phyloP scores from a whole-genome alignment of 2,329 filamentous ascomycete species.

The Paramyrothecium sp. region DNA sequence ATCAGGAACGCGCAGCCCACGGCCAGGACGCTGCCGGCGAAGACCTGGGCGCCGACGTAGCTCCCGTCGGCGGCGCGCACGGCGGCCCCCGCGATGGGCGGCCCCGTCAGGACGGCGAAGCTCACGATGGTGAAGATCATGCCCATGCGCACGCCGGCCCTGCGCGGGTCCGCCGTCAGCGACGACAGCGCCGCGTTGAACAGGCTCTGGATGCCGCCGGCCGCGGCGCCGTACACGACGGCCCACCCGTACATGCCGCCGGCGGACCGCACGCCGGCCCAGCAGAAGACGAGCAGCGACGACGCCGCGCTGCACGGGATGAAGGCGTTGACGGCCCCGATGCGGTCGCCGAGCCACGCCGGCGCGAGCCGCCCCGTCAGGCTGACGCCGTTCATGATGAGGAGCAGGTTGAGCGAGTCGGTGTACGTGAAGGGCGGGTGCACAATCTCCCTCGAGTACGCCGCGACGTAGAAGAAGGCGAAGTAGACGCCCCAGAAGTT shows the following conservation, averaged over 20 bases:
- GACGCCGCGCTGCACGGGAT: slow-evolving; percentile 44
- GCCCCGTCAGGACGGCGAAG: slow-evolving; percentile 50
- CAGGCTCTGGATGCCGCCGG: slow-evolving; percentile 61
- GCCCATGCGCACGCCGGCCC: slow-evolving; percentile 54
- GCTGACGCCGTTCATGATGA: slow-evolving; percentile 65
- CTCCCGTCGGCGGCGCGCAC: slow-evolving; percentile 35
- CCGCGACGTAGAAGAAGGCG: slow-evolving; percentile 57
- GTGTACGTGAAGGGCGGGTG: slow-evolving; percentile 38
- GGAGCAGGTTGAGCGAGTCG: slow-evolving; percentile 57
- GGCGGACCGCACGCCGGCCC: slow-evolving; percentile 53
- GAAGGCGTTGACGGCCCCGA: slow-evolving; percentile 61
- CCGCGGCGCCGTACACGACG: slow-evolving; percentile 60
- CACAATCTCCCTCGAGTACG: slow-evolving; percentile 44
- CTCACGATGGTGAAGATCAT: slow-evolving; percentile 58
- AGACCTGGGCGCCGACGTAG: slow-evolving; percentile 48
- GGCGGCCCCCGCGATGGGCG: slow-evolving; percentile 50
- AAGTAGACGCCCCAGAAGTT: slow-evolving; percentile 55
- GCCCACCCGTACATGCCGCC: slow-evolving; percentile 60
- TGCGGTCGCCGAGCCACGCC: slow-evolving; percentile 54
- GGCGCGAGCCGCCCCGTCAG: slow-evolving; percentile 56
- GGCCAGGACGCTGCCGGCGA: slow-evolving; percentile 41
- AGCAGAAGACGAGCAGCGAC: slow-evolving; percentile 48
- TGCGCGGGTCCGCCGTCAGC: slow-evolving; percentile 49
- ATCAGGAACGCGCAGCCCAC: slow-evolving; percentile 38
- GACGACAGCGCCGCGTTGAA: slow-evolving; percentile 60